phyloP scores from a whole-genome alignment of 768 basidiomycete genomes.

The Leccinum ochraceum region DNA sequence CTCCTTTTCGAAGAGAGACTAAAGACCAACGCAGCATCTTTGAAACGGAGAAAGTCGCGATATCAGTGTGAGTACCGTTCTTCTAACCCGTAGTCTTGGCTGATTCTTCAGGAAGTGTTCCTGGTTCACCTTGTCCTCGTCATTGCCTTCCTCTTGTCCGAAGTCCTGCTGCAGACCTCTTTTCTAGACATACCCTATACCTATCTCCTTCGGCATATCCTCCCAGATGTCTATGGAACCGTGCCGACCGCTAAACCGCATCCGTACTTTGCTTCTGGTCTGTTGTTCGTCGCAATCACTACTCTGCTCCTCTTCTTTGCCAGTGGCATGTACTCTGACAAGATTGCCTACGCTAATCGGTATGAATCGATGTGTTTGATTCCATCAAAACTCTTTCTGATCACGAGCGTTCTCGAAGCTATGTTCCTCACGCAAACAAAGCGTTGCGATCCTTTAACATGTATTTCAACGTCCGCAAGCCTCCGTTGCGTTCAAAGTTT shows the following conservation, averaged over 20 bases:
- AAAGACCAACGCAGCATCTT: slow-evolving; percentile 84
- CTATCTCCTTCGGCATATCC: slow-evolving; percentile 44
- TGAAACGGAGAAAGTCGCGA: slow-evolving; percentile 76
- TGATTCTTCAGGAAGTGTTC: slow-evolving; percentile 56
- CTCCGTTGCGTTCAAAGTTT: slow-evolving; percentile 65
- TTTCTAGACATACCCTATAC: slow-evolving; percentile 66
- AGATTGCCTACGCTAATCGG: slow-evolving; percentile 96
- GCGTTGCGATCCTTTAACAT: slow-evolving; percentile 93
- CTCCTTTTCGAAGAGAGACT: slow-evolving; percentile 95
- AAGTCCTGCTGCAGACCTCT: slow-evolving; percentile 70
- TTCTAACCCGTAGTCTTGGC: slow-evolving; percentile 18
- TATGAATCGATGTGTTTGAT: slow-evolving; percentile 41
- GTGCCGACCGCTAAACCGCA: slow-evolving; percentile 49
- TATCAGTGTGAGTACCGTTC: slow-evolving; percentile 67
- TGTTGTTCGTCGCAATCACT: slow-evolving; percentile 86
- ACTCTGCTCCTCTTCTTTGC: slow-evolving; percentile 95
- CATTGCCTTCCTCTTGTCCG: slow-evolving; percentile 71
- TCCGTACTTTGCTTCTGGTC: slow-evolving; percentile 75
- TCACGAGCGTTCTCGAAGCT: slow-evolving; percentile 50
- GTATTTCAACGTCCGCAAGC: slow-evolving; percentile 91
- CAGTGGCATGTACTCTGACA: slow-evolving; percentile 94
- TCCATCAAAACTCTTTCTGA: slow-evolving; percentile 16
- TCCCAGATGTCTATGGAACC: slow-evolving; percentile 53
- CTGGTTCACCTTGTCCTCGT: slow-evolving; percentile 65
- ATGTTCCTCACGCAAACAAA: slow-evolving; percentile 94